Evolutionary conservation across 1,284 basidiomycete species (phyloP), one percentile per base, ranked within the genome.

Genomic region (Apiotrichum porosum): DNA sequence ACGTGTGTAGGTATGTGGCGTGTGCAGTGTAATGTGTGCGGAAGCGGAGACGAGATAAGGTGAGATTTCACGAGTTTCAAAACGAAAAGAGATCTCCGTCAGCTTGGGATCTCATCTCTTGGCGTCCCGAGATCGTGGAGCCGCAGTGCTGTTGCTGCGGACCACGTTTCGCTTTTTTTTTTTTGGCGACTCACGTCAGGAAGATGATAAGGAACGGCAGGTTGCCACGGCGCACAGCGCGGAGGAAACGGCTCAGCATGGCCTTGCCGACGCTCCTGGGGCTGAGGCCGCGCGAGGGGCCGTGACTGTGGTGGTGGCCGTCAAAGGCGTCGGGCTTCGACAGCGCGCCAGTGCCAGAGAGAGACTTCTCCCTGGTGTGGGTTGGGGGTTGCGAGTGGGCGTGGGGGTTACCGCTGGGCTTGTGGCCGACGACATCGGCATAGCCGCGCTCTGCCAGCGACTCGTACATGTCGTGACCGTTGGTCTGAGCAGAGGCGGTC

Each of bases 171-270:
- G n/a, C n/a, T n/a, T n/a, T n/a, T n/a, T n/a, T n/a, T n/a, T n/a
- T n/a, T n/a, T n/a, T n/a, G n/a, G n/a, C n/a, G 1, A 61, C 66
- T 49, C 37, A 69, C 68, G 56, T 66, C 26, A 59, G 54, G 49
- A 64, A 71, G 37, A 61, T 57, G 48, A 62, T 57, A 42, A 65
- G 52, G 50, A 65, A 65, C 3, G 63, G 65, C 15, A 68, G 50
- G 50, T 66, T 64, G 12, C 65, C 61, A 31, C 65, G 54, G 32
- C 58, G 53, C 6, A 56, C 48, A 28, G 56, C 52, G 37, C 63
- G 51, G 46, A 60, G 47, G 13, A 56, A 47, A 10, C 62, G 53
- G 3, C 44, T 46, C 6, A 45, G 63, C n/a, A 65, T 55, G 1
- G 63, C 62, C 34, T 52, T 59, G 9, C 65, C 65, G 12, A 65